Evolutionary conservation across 441 rosid species (phyloP).

Genomic region (Adansonia grandidieri): DNA sequence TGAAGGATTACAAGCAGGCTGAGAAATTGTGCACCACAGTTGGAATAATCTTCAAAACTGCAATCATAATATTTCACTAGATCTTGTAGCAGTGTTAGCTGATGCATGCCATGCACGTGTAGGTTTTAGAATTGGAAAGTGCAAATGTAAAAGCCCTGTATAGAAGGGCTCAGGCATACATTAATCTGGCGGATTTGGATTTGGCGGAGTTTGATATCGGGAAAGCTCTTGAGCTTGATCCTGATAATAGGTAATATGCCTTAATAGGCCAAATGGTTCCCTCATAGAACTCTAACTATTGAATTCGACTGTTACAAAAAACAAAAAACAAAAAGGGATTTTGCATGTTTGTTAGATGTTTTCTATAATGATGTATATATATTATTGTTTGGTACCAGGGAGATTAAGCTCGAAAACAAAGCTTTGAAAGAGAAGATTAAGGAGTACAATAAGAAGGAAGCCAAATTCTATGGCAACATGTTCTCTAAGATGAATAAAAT

Average conservation of each 20-base stretch:
- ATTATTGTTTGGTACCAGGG: conserved; percentile 46
- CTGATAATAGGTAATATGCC: conserved; percentile 59
- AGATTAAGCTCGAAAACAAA: conserved; percentile 37
- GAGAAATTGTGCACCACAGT: conserved; percentile 84
- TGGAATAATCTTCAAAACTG: neutral
- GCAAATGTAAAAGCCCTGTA: conserved; percentile 78
- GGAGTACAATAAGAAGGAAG: conserved; percentile 50
- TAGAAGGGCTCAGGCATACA: conserved; percentile 62
- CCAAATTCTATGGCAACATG: conserved; percentile 89
- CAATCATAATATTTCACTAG: neutral
- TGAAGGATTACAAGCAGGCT: conserved; percentile 73
- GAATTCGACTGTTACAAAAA: no score
- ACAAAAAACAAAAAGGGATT: no score
- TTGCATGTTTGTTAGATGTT: no score
- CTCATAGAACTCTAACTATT: no score
- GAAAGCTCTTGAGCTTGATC: conserved; percentile 89
- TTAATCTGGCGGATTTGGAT: conserved; percentile 68
- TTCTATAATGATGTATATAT: neutral
- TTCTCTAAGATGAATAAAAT: conserved; percentile 75
- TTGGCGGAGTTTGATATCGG: conserved; percentile 80
- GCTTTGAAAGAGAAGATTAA: neutral
- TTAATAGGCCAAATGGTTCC: no score
- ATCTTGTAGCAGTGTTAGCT: neutral
- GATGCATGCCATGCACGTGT: neutral
- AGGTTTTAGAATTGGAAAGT: conserved; percentile 76